phyloP scores from a whole-genome alignment of 257 asterid genomes.

The Voacanga thouarsii region DNA sequence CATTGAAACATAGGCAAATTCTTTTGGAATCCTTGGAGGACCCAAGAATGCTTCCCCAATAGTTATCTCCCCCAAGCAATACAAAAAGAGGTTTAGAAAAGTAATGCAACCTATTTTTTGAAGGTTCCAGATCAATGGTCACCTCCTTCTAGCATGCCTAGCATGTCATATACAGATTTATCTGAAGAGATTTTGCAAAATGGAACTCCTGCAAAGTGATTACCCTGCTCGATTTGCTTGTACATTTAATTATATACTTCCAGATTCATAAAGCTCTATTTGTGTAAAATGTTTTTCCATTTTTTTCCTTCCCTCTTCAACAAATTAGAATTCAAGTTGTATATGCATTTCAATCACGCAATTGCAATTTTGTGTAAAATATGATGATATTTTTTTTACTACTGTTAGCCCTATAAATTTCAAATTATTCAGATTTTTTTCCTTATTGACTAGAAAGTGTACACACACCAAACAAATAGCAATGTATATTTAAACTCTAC shows the following conservation, averaged over 20 bases:
- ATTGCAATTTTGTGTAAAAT: constrained; percentile 33
- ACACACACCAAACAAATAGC: background rate
- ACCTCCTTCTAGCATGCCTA: constrained; percentile 50
- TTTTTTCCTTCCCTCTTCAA: constrained; percentile 19
- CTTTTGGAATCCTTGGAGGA: constrained; percentile 94
- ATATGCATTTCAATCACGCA: constrained; percentile 29
- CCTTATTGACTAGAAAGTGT: no score
- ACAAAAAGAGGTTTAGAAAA: constrained; percentile 89
- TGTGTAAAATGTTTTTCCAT: no score
- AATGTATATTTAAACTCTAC: no score
- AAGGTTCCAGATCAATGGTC: constrained; percentile 99
- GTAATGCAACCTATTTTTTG: constrained; percentile 90
- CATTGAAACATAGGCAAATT: constrained; percentile 91
- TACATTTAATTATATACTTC: constrained; percentile 22
- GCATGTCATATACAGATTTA: constrained; percentile 58
- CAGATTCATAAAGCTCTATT: constrained; percentile 22
- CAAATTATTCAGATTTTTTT: background rate
- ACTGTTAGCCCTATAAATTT: background rate
- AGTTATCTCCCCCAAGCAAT: constrained; percentile 87
- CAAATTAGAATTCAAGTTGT: no score
- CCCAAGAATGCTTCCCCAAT: constrained; percentile 78
- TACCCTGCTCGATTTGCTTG: constrained; percentile 23
- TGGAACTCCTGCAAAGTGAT: constrained; percentile 20
- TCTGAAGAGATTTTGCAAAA: constrained; percentile 46
- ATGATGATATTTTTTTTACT: background rate